These are phyloP conservation scores for Peronospora farinosa DNA, from an alignment of 352 stramenopile species.

Conservation along the genomic window DNA sequence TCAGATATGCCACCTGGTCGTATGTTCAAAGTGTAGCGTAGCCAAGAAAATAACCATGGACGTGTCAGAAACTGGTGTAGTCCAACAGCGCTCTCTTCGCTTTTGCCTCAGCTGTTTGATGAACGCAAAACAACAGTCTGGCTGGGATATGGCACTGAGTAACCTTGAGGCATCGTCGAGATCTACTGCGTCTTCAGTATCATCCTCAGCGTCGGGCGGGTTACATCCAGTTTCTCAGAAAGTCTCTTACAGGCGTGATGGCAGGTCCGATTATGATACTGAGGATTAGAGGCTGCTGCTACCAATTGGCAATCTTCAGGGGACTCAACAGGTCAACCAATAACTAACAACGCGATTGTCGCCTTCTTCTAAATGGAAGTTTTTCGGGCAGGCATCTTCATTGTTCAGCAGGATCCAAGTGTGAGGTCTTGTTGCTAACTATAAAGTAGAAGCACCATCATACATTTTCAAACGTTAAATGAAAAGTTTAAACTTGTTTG, in stretches of 20 bases:
- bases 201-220: neutral
- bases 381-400: too few relatives aligned
- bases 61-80: conserved; percentile 23
- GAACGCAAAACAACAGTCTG: conserved; percentile 38
- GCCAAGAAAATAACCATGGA: conserved; percentile 57
- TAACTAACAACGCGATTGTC: too few relatives aligned
- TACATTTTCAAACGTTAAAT: too few relatives aligned
- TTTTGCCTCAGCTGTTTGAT: conserved; percentile 50
- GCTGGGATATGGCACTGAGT: conserved; percentile 35
- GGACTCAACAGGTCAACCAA: too few relatives aligned
- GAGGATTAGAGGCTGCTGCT: too few relatives aligned
- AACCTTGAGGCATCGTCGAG: neutral
- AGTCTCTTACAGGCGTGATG: neutral
- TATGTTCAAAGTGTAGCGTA: conserved; percentile 48
- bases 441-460: too few relatives aligned
- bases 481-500: too few relatives aligned
- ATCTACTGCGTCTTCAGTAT: neutral
- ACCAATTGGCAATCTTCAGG: too few relatives aligned
- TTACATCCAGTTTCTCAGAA: neutral
- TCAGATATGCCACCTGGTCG: conserved; percentile 39
- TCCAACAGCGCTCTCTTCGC: conserved; percentile 32
- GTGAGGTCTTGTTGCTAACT: too few relatives aligned
- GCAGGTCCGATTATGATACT: conserved; percentile 9
- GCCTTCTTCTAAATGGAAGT: too few relatives aligned
- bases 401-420: too few relatives aligned